Percentiles rank a stretch among this genome's conserved stretches.
phyloP scores from a whole-genome alignment of 2,329 filamentous ascomycete genomes.

The Aspergillus pseudotamarii region DNA sequence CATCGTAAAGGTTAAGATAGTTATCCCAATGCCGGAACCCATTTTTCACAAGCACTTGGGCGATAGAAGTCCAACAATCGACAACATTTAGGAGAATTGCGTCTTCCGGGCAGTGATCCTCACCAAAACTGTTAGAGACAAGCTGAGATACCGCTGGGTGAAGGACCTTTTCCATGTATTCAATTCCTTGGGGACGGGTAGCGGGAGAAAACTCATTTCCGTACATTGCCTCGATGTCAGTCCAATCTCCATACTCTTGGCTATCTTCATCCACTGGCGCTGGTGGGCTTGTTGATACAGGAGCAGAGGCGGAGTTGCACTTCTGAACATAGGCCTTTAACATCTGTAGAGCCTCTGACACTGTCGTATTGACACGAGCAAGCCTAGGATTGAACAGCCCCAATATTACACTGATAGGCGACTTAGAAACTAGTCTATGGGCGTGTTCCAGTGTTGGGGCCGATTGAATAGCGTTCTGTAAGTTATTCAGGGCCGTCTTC shows the following conservation, averaged over 20 bases:
- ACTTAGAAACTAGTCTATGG: constrained; percentile 46
- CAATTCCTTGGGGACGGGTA: constrained; percentile 25
- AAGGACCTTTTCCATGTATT: constrained; percentile 46
- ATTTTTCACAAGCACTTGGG: constrained; percentile 50
- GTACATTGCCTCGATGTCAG: constrained; percentile 54
- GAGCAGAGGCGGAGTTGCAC: constrained; percentile 25
- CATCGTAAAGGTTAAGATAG: constrained; percentile 58
- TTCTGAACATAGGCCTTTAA: constrained; percentile 46
- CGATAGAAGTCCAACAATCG: constrained; percentile 58
- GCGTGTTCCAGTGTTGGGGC: constrained; percentile 45
- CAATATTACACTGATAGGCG: constrained; percentile 51
- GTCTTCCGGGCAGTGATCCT: constrained; percentile 59
- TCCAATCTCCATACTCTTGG: constrained; percentile 65
- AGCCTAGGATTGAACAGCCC: constrained; percentile 56
- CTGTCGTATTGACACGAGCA: constrained; percentile 46
- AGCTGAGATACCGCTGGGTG: constrained; percentile 56
- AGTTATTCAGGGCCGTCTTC: constrained; percentile 53
- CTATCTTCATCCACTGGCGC: constrained; percentile 58
- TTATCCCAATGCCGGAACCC: constrained; percentile 56
- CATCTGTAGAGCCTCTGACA: constrained; percentile 55
- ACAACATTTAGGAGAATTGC: constrained; percentile 54
- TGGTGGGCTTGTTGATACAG: constrained; percentile 23
- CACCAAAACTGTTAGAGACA: constrained; percentile 64
- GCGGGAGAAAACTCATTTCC: constrained; percentile 30
- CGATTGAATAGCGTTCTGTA: constrained; percentile 52